Evolutionary conservation across 805 yeast genomes (phyloP).

Genomic region (Priceomyces castillae): DNA sequence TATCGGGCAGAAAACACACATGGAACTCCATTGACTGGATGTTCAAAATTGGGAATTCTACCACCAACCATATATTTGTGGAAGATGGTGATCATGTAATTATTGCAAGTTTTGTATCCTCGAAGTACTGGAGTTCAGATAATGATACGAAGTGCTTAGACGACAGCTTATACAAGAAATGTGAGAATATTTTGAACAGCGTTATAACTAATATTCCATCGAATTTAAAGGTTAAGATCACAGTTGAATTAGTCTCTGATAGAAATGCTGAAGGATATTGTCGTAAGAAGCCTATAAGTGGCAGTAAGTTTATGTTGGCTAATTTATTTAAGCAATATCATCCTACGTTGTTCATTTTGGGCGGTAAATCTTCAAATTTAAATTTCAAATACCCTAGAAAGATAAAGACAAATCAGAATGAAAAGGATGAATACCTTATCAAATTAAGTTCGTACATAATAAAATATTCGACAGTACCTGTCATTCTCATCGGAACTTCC

Average conservation of each 20-base stretch:
- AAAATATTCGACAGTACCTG: conserved; percentile 40
- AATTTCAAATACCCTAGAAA: conserved; percentile 42
- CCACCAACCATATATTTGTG: conserved; percentile 19
- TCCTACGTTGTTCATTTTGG: conserved; percentile 37
- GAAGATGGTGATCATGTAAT: conserved; percentile 40
- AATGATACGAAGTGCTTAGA: conserved; percentile 14
- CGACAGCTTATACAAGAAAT: conserved; percentile 20
- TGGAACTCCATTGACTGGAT: conserved; percentile 45
- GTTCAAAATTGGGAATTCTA: conserved; percentile 15
- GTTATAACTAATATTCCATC: conserved; percentile 13
- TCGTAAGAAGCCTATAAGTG: conserved; percentile 10
- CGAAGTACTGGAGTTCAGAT: conserved; percentile 10
- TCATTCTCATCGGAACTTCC: conserved; percentile 33
- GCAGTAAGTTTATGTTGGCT: conserved; percentile 35
- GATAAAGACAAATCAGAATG: conserved; percentile 13
- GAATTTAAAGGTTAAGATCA: conserved; percentile 31
- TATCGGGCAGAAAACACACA: conserved; percentile 43
- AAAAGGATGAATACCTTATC: conserved; percentile 26
- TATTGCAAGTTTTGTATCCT: conserved; percentile 34
- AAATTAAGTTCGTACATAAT: conserved; percentile 37
- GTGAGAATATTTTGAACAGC: conserved; percentile 25
- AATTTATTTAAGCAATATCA: conserved; percentile 40
- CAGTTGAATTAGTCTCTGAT: conserved; percentile 38
- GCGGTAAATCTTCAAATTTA: conserved; percentile 38
- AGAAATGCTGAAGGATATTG: conserved; percentile 6